Evolutionary conservation across 352 stramenopile species (phyloP).

Genomic region (Achlya hypogyna): DNA sequence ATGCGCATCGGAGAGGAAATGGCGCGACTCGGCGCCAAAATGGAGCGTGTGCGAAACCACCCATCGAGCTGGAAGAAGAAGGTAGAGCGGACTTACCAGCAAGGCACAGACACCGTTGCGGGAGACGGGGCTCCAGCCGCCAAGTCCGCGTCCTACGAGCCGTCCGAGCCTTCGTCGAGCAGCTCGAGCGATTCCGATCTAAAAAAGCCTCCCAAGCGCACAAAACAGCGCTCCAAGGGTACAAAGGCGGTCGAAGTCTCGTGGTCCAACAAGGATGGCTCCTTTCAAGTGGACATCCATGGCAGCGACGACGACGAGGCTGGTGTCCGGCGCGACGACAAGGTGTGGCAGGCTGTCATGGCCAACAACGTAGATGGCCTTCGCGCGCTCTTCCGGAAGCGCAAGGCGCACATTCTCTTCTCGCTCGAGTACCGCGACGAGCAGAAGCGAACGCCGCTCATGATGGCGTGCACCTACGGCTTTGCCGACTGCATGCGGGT

Average conservation of each 20-base stretch:
- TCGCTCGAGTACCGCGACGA: slow-evolving; percentile 15
- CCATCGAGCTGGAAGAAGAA: neutral
- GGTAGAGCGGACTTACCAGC: neutral
- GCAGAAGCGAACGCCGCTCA: slow-evolving; percentile 3
- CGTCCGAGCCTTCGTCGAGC: neutral
- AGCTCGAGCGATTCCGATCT: neutral
- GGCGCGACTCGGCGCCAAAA: neutral
- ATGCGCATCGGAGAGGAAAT: neutral
- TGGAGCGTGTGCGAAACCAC: neutral
- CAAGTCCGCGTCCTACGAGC: no score
- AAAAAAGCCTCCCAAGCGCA: neutral
- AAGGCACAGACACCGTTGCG: neutral
- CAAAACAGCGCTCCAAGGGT: neutral
- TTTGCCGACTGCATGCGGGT: neutral
- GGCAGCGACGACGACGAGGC: neutral
- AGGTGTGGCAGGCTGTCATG: slow-evolving; percentile 2
- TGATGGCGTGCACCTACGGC: slow-evolving; percentile 2
- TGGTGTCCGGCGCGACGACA: slow-evolving; percentile 1
- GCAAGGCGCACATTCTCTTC: neutral
- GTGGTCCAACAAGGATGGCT: neutral
- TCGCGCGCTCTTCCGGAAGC: neutral
- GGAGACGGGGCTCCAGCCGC: no score
- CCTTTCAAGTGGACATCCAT: neutral
- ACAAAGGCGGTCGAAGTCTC: neutral
- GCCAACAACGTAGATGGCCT: neutral